Conservation (phyloP, 176 grass and related monocot genomes). For the Aegilops sharonensis region DNA sequence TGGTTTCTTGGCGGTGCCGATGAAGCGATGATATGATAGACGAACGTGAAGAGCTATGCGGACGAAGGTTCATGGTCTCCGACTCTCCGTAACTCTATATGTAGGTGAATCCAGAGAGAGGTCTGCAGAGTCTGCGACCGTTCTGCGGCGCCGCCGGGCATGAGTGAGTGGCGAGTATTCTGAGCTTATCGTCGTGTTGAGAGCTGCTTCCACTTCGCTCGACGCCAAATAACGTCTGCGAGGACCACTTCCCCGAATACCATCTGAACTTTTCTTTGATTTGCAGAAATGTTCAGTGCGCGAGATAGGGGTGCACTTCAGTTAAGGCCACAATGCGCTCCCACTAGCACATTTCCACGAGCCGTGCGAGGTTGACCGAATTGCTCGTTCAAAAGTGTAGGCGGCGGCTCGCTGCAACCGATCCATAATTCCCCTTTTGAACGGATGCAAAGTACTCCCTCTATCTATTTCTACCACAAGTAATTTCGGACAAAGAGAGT, state of each 20-base stretch:
- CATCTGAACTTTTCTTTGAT: background rate
- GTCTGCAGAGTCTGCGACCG: background rate
- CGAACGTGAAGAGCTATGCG: background rate
- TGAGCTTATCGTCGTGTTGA: background rate
- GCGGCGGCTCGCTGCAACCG: background rate
- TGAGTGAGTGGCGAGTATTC: constrained; percentile 6
- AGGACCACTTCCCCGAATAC: background rate
- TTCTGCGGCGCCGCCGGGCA: background rate
- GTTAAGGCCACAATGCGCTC: background rate
- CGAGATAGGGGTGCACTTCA: background rate
- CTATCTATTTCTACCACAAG: too few relatives aligned
- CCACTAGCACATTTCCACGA: background rate
- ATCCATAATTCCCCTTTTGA: background rate
- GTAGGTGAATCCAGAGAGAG: constrained; percentile 31
- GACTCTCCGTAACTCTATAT: background rate
- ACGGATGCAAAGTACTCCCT: too few relatives aligned
- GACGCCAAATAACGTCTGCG: background rate
- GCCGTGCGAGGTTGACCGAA: background rate
- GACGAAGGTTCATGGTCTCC: too few relatives aligned
- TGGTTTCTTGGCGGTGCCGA: background rate
- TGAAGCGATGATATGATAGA: background rate
- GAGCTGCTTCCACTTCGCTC: constrained; percentile 3
- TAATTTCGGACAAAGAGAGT: too few relatives aligned
- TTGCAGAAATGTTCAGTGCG: background rate
- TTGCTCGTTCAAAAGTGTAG: background rate